Conservation (phyloP, 2,329 filamentous ascomycete genomes). For the Neofusicoccum cordaticola region DNA sequence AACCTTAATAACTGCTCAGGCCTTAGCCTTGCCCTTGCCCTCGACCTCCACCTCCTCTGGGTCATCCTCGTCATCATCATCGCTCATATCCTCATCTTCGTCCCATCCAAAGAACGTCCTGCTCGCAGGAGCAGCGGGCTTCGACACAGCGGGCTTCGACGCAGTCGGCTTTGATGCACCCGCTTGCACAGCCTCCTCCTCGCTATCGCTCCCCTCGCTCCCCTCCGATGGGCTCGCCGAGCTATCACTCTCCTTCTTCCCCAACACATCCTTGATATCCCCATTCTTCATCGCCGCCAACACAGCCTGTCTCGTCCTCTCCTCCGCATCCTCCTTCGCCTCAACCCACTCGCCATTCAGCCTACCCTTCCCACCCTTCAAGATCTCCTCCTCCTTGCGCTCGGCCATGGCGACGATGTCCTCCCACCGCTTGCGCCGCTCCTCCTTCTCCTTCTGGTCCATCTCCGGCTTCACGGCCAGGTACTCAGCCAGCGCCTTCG, state of each 20-base stretch:
- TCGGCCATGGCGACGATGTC: constrained; percentile 84
- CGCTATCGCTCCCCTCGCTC: not conserved
- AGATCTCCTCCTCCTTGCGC: constrained; percentile 77
- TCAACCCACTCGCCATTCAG: constrained; percentile 93
- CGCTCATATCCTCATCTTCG: constrained; percentile 61
- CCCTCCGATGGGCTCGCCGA: constrained; percentile 27
- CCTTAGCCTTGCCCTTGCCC: constrained; percentile 41
- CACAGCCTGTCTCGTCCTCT: constrained; percentile 77
- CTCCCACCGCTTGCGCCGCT: constrained; percentile 79
- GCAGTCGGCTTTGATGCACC: constrained; percentile 20
- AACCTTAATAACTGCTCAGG: not conserved
- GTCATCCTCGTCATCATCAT: constrained; percentile 47
- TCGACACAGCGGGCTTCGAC: constrained; percentile 18
- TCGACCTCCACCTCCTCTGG: constrained; percentile 36
- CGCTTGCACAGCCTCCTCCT: constrained; percentile 33
- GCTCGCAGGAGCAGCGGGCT: constrained; percentile 28
- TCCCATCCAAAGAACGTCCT: constrained; percentile 71
- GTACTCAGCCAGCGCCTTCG: constrained; percentile 92
- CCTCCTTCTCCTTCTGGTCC: constrained; percentile 90
- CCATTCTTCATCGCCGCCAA: constrained; percentile 66
- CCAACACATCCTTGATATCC: constrained; percentile 41
- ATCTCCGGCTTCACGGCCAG: constrained; percentile 95
- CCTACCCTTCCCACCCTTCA: constrained; percentile 63
- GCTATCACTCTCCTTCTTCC: constrained; percentile 43
- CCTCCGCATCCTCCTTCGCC: constrained; percentile 83